Base-by-base conservation (phyloP, 805 yeast genomes). In the Metschnikowia sp. region DNA sequence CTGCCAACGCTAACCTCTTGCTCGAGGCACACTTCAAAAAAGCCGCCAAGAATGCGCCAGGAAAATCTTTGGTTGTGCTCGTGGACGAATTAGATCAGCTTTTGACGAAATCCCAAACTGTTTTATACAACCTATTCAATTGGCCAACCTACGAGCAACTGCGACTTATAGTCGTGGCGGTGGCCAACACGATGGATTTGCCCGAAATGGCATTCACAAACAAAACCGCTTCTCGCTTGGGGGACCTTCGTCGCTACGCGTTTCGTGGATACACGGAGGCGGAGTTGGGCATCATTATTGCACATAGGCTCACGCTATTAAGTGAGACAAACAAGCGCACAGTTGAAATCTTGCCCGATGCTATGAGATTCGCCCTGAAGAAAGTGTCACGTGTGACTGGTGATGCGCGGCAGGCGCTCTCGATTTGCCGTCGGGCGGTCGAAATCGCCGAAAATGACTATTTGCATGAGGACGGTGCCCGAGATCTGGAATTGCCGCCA, bases 301-400 rank as follows among this genome's bases (percentile, higher is more conserved):
- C 77, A 39, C 82, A 83, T 48, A 72, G 97, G 49, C 72, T 94
- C 36, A 83, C 80, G 15, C 62, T 55, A 67, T 57, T 61, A 59
- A 68, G 68, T 7, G 63, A 59, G 35, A 62, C 51, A 44, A 74
- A 43, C 59, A 60, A 62, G 39, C 63, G 75, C 50, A 77, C 77
- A 42, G 72, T 81, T 44, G 62, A 70, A 4, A 72, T 81, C 12
- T 72, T 75, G 13, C 71, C 75, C 18, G 96, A 87, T 60, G 97
- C 99, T 0, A 80, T 91, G 53, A 92, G 86, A 49, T 90, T 86
- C 71, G 97, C 97, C 0, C 82, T 97, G 1, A 78, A 97, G 66
- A 91, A 90, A 64, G 95, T 94, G 38, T 96, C 98, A 5, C 82
- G 94, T 67, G 97, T 94, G 3, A 87, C 95, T 62, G 99, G 99